Conservation (phyloP, 1,284 basidiomycete genomes). For the Cryptococcus amylolentus region DNA sequence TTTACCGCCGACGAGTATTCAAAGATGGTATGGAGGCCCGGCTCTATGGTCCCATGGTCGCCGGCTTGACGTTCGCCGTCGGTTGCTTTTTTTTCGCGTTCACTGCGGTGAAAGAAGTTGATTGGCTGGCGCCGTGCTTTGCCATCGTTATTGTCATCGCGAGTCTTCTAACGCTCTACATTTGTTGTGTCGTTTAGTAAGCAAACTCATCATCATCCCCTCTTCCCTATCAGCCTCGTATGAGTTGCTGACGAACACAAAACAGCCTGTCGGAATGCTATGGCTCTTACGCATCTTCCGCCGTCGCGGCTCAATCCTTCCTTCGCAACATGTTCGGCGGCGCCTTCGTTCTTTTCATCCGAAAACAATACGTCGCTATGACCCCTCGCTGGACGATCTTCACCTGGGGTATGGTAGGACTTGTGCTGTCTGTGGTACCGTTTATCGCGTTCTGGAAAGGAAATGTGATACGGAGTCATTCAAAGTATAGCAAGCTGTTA, state of each 20-base stretch:
- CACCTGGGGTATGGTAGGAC: conserved; percentile 19
- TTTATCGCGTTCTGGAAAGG: conserved; percentile 42
- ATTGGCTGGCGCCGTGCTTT: conserved; percentile 46
- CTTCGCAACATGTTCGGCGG: conserved; percentile 28
- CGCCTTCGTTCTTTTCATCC: conserved; percentile 23
- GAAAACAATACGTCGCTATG: conserved; percentile 15
- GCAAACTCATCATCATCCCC: background rate
- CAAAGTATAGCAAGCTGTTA: conserved; percentile 35
- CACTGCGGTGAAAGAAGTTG: conserved; percentile 29
- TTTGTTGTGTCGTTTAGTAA: conserved; percentile 42
- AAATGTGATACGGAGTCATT: conserved; percentile 34
- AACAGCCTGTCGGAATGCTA: conserved; percentile 27
- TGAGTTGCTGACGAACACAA: background rate
- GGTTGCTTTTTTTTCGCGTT: conserved; percentile 58
- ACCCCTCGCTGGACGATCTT: conserved; percentile 24
- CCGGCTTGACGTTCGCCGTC: conserved; percentile 60
- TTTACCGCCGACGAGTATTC: conserved; percentile 59
- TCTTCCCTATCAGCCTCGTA: background rate
- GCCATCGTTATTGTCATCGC: conserved; percentile 58
- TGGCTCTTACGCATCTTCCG: conserved; percentile 23
- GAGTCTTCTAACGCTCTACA: conserved; percentile 30
- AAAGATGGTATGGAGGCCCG: conserved; percentile 68
- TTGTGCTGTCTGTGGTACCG: conserved; percentile 34
- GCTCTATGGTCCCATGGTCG: conserved; percentile 63
- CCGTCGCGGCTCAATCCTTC: conserved; percentile 26